Evolutionary conservation across 352 stramenopile species (phyloP).

Genomic region (Pythium plurisporium): DNA sequence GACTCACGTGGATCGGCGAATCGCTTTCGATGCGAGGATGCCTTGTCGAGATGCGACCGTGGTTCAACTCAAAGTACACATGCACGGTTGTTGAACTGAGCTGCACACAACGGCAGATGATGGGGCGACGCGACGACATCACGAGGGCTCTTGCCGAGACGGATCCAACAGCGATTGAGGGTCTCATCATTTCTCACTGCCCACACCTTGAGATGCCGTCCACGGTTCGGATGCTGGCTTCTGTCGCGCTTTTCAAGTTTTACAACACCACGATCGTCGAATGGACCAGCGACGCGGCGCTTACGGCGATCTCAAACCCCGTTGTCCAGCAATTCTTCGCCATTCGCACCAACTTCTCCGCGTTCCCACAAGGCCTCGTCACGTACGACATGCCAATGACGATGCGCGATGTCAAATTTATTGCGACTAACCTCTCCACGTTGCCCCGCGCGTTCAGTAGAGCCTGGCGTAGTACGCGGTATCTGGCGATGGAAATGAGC

Average conservation of each 20-base stretch:
- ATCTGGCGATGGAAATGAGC: constrained; percentile 2
- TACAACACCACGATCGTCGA: constrained; percentile 7
- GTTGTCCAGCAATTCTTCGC: not conserved
- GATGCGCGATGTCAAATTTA: constrained; percentile 8
- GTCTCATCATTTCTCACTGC: constrained; percentile 4
- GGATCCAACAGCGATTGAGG: not conserved
- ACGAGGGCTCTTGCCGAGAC: not conserved
- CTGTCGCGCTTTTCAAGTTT: not conserved
- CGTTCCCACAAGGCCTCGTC: not conserved
- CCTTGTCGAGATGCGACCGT: constrained; percentile 19
- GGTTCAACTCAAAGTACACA: constrained; percentile 6
- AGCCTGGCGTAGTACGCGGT: not conserved
- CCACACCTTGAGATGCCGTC: constrained; percentile 7
- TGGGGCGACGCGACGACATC: not conserved
- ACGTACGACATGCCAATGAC: not conserved
- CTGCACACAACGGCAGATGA: constrained; percentile 1
- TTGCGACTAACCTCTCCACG: constrained; percentile 6
- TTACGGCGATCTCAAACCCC: not conserved
- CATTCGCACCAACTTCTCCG: not conserved
- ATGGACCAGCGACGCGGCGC: not conserved
- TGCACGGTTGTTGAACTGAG: constrained; percentile 20
- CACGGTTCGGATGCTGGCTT: not conserved
- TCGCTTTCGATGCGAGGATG: not conserved
- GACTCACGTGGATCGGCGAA: not conserved
- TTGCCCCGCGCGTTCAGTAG: not conserved